phyloP scores from a whole-genome alignment of 495 filamentous ascomycete genomes.

The Cercophora newfieldiana region DNA sequence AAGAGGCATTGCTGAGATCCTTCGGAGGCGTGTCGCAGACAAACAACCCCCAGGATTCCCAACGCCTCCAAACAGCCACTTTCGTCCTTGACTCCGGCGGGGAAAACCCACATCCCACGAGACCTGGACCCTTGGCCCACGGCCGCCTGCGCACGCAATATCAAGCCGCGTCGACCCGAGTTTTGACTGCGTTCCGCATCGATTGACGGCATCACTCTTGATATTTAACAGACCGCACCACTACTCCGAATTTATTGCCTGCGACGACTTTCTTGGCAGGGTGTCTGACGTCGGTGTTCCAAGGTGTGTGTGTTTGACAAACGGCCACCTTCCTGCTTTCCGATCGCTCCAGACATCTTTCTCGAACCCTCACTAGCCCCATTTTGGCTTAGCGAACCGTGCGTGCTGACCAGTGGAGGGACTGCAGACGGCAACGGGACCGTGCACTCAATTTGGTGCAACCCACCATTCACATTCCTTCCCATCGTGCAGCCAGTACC shows the following conservation, averaged over 20 bases:
- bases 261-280: background rate
- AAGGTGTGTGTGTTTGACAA: conserved; percentile 10
- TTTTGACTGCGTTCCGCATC: conserved; percentile 5
- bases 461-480: conserved; percentile 11
- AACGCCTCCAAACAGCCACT: background rate
- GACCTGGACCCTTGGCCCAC: conserved; percentile 8
- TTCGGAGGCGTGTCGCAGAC: conserved; percentile 8
- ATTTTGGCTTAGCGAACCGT: conserved; percentile 4
- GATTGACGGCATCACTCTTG: conserved; percentile 12
- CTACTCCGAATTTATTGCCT: background rate
- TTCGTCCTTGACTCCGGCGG: conserved; percentile 2
- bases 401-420: conserved; percentile 11
- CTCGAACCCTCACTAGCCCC: conserved; percentile 18
- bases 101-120: conserved; percentile 2
- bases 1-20: conserved; percentile 6
- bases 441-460: conserved; percentile 19
- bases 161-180: conserved; percentile 19
- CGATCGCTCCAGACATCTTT: conserved; percentile 8
- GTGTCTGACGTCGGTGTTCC: conserved; percentile 2
- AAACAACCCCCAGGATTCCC: conserved; percentile 1
- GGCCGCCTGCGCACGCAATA: conserved; percentile 22
- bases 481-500: conserved; percentile 17
- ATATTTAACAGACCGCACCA: conserved; percentile 1
- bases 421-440: conserved; percentile 9
- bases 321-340: background rate